Percentiles rank a stretch among this genome's conserved stretches.
Conservation (phyloP, 345 rosid species). For the Lenwebbia sp. region DNA sequence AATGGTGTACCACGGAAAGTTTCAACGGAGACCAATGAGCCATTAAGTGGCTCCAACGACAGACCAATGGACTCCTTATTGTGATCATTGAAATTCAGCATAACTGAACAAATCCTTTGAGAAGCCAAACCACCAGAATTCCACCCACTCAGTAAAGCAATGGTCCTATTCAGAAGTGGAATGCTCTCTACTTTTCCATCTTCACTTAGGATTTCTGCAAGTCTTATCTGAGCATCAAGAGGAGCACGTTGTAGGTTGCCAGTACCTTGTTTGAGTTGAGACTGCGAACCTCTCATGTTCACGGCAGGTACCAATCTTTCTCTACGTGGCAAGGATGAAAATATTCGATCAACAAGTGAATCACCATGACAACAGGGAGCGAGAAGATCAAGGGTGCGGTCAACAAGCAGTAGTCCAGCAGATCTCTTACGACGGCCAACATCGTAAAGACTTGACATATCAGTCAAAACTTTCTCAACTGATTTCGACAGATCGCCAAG, state of each 20-base stretch:
- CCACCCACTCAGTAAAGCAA: constrained; percentile 75
- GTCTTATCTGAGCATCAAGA: constrained; percentile 73
- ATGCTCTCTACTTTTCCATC: constrained; percentile 24
- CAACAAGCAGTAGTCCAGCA: constrained; percentile 81
- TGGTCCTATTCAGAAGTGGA: constrained; percentile 39
- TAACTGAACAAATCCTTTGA: constrained; percentile 17
- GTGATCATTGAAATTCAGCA: constrained; percentile 12
- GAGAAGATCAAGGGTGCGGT: constrained; percentile 88
- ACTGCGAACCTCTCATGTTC: constrained; percentile 33
- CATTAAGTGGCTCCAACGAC: constrained; percentile 34
- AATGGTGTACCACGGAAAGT: constrained; percentile 73
- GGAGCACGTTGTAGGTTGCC: constrained; percentile 45
- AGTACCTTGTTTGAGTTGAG: constrained; percentile 33
- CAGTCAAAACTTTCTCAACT: constrained; percentile 86
- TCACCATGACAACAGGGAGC: constrained; percentile 93
- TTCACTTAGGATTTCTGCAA: constrained; percentile 47
- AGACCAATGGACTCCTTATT: constrained; percentile 18
- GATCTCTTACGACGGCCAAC: constrained; percentile 92
- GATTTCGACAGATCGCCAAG: constrained; percentile 80
- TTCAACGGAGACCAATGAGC: constrained; percentile 67
- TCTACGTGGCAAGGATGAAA: constrained; percentile 71
- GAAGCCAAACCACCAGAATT: constrained; percentile 28
- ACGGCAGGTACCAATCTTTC: constrained; percentile 31
- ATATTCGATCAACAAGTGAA: constrained; percentile 77
- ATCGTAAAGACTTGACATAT: constrained; percentile 97